These are phyloP conservation scores for Talaromyces atroroseus DNA, from an alignment of 2,329 filamentous ascomycete genomes.

Conservation along the genomic window DNA sequence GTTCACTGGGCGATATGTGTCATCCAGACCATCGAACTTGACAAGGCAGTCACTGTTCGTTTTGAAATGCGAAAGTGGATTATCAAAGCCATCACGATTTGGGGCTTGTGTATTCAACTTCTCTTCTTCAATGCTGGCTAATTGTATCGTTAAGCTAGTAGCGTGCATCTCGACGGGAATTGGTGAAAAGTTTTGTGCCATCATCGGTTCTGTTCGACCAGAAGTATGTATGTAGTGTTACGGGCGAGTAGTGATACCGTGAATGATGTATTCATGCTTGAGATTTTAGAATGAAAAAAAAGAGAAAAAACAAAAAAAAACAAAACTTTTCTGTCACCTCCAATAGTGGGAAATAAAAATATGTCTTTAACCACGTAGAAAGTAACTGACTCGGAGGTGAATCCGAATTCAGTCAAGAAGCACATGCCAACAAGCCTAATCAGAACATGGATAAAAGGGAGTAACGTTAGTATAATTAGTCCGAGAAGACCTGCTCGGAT, in stretches of 20 bases:
- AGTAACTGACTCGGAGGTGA: too few species aligned
- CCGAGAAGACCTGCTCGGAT: too few species aligned
- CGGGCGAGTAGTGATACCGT: not conserved
- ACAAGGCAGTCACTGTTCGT: constrained; percentile 25
- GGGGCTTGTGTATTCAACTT: not conserved
- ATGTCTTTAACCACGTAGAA: too few species aligned
- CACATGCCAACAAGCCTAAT: too few species aligned
- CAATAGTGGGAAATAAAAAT: too few species aligned
- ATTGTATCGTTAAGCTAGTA: not conserved
- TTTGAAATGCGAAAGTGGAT: not conserved
- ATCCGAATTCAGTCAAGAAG: too few species aligned
- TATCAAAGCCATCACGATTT: not conserved
- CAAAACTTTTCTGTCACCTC: too few species aligned
- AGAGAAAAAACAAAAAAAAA: too few species aligned
- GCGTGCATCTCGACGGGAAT: not conserved
- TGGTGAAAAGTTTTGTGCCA: not conserved
- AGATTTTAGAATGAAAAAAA: too few species aligned
- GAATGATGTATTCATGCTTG: not conserved
- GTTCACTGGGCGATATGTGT: constrained; percentile 61
- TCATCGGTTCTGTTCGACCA: not conserved
- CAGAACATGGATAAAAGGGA: too few species aligned
- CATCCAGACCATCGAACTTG: constrained; percentile 62
- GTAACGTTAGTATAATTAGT: too few species aligned
- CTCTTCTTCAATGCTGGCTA: not conserved
- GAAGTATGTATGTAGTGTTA: not conserved